Evolutionary conservation across 345 rosid species (phyloP).

Genomic region (Kernera saxatilis): DNA sequence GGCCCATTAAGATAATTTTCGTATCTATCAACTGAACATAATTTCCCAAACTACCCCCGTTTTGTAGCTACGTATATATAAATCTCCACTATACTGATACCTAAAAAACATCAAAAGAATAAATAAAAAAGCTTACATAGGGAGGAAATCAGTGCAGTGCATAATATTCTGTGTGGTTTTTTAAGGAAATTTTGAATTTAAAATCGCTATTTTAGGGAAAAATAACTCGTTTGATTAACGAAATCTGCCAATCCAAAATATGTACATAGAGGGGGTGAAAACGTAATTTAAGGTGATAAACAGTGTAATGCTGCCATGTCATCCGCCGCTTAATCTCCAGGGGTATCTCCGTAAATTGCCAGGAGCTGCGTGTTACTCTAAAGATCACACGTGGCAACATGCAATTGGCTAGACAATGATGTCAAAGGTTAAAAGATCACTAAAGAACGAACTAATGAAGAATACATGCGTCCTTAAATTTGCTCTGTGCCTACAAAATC

Average conservation of each 20-base stretch:
- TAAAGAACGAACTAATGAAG: not conserved
- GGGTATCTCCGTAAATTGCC: constrained; percentile 2
- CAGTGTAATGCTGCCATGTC: constrained; percentile 17
- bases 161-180: not conserved
- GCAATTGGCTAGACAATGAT: not conserved
- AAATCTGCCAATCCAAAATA: not conserved
- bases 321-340: constrained; percentile 14
- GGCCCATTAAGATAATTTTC: not conserved
- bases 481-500: constrained; percentile 1
- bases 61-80: not conserved
- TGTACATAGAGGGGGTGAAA: not conserved
- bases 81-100: not conserved
- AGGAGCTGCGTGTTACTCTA: not conserved
- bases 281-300: not conserved
- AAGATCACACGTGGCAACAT: not conserved
- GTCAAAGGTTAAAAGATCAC: not conserved
- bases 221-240: not conserved
- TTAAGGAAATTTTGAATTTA: not conserved
- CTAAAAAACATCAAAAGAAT: no score
- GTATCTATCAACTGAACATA: not conserved
- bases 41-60: constrained; percentile 1
- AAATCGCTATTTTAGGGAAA: not conserved
- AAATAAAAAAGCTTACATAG: not conserved
- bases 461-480: not conserved
- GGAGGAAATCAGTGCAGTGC: not conserved